Evolutionary conservation across 208 protist genomes (phyloP).

Genomic region (Leishmania braziliensis): DNA sequence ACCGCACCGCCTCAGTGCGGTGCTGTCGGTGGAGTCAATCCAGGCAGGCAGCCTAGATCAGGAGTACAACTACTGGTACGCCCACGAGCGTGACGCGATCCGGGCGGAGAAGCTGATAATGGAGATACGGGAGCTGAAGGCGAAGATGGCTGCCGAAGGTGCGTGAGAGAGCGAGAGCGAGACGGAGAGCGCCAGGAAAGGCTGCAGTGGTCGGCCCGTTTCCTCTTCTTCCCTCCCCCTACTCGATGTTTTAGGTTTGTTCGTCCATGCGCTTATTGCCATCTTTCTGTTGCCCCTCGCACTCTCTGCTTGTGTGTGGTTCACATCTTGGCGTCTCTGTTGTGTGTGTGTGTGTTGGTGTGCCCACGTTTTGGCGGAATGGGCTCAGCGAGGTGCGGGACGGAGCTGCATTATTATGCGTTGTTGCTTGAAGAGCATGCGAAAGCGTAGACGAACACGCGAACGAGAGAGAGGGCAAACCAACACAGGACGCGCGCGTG

Average conservation of each 20-base stretch:
- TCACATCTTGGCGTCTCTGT: neutral
- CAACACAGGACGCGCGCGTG: neutral
- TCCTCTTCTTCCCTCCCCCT: slow-evolving; percentile 4
- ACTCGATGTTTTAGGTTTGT: slow-evolving; percentile 9
- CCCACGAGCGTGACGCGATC: slow-evolving; percentile 80
- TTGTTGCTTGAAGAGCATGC: neutral
- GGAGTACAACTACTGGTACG: slow-evolving; percentile 89
- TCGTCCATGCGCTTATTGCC: neutral
- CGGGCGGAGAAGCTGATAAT: slow-evolving; percentile 84
- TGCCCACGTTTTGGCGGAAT: neutral
- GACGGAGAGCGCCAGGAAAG: neutral
- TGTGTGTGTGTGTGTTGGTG: neutral
- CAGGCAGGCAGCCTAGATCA: slow-evolving; percentile 66
- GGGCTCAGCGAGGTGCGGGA: neutral
- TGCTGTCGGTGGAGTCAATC: slow-evolving; percentile 52
- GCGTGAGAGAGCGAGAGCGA: neutral
- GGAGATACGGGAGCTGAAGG: slow-evolving; percentile 84
- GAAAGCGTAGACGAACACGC: neutral
- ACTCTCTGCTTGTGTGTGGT: neutral
- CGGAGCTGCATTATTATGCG: neutral
- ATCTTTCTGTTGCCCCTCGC: neutral
- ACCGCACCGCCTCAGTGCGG: slow-evolving; percentile 47
- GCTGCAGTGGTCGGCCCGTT: neutral
- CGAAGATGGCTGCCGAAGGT: slow-evolving; percentile 39
- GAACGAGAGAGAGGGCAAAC: neutral